Conservation (phyloP, 768 basidiomycete genomes). For the Leccinum subgranulosum region DNA sequence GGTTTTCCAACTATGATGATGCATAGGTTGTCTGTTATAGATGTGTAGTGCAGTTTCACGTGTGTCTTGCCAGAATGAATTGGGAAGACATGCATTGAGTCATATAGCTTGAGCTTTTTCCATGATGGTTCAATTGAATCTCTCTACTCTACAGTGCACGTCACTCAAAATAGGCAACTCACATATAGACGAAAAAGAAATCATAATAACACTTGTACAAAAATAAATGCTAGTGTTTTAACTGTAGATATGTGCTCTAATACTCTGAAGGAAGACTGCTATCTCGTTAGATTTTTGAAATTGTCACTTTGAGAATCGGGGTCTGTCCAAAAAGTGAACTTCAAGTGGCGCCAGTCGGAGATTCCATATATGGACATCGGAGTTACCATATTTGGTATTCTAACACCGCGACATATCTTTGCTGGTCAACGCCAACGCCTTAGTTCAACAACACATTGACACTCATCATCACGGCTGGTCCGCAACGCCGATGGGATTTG, state of each 20-base stretch:
- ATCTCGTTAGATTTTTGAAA: slow-evolving; percentile 1
- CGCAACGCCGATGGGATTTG: background rate
- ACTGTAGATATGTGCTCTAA: background rate
- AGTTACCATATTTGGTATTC: no score
- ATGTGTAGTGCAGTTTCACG: no score
- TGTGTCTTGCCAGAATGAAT: no score
- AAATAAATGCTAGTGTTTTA: background rate
- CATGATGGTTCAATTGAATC: no score
- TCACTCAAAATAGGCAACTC: slow-evolving; percentile 4
- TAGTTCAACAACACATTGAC: background rate
- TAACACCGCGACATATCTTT: no score
- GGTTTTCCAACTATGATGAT: no score
- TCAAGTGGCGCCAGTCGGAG: background rate
- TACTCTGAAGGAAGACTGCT: background rate
- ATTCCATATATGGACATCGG: background rate
- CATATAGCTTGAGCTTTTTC: no score
- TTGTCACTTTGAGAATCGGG: background rate
- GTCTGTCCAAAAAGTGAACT: background rate
- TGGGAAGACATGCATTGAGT: no score
- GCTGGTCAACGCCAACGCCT: background rate
- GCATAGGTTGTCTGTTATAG: no score
- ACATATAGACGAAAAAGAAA: background rate
- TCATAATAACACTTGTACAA: background rate
- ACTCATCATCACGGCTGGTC: background rate
- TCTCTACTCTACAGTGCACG: slow-evolving; percentile 6